phyloP scores from a whole-genome alignment of 1,284 basidiomycete species.

The Salmacisia buchloeana region DNA sequence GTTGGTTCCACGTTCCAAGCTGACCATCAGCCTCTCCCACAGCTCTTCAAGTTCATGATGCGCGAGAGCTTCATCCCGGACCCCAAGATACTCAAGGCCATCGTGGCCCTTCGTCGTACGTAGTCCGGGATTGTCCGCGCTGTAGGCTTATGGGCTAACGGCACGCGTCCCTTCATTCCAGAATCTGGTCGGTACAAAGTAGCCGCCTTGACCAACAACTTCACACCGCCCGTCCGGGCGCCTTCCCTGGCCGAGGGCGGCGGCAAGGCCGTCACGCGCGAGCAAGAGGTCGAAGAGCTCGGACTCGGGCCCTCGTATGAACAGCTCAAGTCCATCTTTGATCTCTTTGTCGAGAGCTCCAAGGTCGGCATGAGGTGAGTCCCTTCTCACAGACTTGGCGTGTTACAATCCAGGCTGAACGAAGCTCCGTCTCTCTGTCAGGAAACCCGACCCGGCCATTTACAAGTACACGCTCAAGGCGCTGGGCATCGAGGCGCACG shows the following conservation, averaged over 20 bases:
- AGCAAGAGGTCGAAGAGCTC: conserved; percentile 36
- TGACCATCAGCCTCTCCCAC: background rate
- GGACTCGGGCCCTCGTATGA: conserved; percentile 24
- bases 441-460: conserved; percentile 51
- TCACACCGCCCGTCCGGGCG: conserved; percentile 37
- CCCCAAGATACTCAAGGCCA: conserved; percentile 38
- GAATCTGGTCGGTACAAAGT: conserved; percentile 41
- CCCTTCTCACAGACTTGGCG: background rate
- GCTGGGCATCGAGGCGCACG: conserved; percentile 38
- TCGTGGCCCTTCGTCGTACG: conserved; percentile 20
- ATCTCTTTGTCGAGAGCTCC: conserved; percentile 49
- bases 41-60: conserved; percentile 52
- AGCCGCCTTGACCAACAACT: conserved; percentile 52
- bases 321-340: conserved; percentile 41
- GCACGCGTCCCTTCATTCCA: conserved; percentile 17
- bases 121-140: too few relatives aligned
- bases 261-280: conserved; percentile 17
- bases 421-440: conserved; percentile 11
- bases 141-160: too few relatives aligned
- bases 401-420: background rate
- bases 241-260: conserved; percentile 12
- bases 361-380: conserved; percentile 47
- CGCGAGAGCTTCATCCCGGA: conserved; percentile 35
- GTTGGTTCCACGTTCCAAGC: conserved; percentile 8
- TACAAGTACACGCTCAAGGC: conserved; percentile 46